Evolutionary conservation across 495 filamentous ascomycete species (phyloP), one percentile per base, ranked within the genome.

Genomic region (Letharia lupina): DNA sequence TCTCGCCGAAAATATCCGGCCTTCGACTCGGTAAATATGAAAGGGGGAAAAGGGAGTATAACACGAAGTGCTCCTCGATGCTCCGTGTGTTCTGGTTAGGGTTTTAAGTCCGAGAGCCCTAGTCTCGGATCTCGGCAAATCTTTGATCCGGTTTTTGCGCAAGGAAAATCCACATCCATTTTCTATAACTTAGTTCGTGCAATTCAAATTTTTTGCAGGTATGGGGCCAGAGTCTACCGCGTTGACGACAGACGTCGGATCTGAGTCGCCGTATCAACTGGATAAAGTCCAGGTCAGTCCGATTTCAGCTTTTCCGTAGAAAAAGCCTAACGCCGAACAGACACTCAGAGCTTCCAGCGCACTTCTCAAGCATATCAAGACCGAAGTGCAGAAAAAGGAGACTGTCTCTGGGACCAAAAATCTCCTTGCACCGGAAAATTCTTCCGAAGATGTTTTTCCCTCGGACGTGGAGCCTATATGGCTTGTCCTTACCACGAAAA

Each of bases 401-500:
- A 80, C 81, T 65, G 72, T 74, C 15, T 75, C 85, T 15, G 78
- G 79, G n/a, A 88, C 84, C 73, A 91, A 89, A 75, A 88, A 87
- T 61, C 83, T 96, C 42, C 87, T 94, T 70, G 83, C 80, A 23
- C 82, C 83, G 67, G 82, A 83, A 50, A 81, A 81, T 60, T 79
- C 77, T 42, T 79, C 84, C 20, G 79, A 78, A 52, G 78, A 82
- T 62, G 70, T 73, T n/a, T 68, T 66, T 37, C 66, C 76, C 2
- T 37, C 73, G 54, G 82, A 87, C 64, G 84, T 85, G 63, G 83
- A 86, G 66, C 84, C 90, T 4, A 80, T 98, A 63, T 96, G 89
- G 88, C 84, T 98, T 42, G 85, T 87, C 15, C 77, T 98, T 61
- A 90, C 91, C 58, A 96, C 92, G 57, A 98, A 98, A 78, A 91